phyloP scores from a whole-genome alignment of 2,329 filamentous ascomycete species.

The Aureobasidium sp. region DNA sequence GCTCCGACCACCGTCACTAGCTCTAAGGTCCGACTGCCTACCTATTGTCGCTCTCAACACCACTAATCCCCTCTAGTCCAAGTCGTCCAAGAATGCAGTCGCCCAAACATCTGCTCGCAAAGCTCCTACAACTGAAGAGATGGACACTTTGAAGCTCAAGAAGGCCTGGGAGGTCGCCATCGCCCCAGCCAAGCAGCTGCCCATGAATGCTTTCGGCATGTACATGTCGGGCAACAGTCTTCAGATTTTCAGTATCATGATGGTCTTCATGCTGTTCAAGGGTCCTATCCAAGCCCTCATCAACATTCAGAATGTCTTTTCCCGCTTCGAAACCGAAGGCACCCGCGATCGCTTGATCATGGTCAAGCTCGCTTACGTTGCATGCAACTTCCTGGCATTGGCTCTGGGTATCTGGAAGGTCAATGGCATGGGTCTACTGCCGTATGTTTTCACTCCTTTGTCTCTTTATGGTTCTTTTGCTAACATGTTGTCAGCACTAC shows the following conservation, averaged over 20 bases:
- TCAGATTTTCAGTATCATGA: constrained; percentile 99
- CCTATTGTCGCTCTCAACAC: neutral
- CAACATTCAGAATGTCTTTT: constrained; percentile 78
- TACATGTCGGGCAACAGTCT: constrained; percentile 99
- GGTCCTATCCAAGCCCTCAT: constrained; percentile 81
- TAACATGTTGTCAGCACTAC: constrained; percentile 60
- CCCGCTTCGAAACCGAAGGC: constrained; percentile 77
- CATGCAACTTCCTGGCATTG: constrained; percentile 77
- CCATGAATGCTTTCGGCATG: constrained; percentile 99
- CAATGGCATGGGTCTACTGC: constrained; percentile 89
- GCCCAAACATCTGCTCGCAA: constrained; percentile 44
- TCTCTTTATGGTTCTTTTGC: constrained; percentile 4
- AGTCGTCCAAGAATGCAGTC: constrained; percentile 22
- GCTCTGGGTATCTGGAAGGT: constrained; percentile 92
- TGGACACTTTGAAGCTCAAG: constrained; percentile 92
- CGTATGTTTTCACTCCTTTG: constrained; percentile 49
- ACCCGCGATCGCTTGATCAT: constrained; percentile 67
- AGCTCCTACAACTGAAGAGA: constrained; percentile 70
- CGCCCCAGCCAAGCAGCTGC: constrained; percentile 84
- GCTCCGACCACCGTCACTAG: constrained; percentile 28
- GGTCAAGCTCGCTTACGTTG: constrained; percentile 81
- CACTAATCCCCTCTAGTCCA: constrained; percentile 18
- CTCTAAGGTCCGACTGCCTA: constrained; percentile 6
- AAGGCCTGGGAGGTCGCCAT: constrained; percentile 98
- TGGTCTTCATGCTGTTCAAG: constrained; percentile 99